Percentiles rank a stretch among this genome's conserved stretches.
phyloP scores from a whole-genome alignment of 75 land plant genomes.

The Ceratopteris richardii region DNA sequence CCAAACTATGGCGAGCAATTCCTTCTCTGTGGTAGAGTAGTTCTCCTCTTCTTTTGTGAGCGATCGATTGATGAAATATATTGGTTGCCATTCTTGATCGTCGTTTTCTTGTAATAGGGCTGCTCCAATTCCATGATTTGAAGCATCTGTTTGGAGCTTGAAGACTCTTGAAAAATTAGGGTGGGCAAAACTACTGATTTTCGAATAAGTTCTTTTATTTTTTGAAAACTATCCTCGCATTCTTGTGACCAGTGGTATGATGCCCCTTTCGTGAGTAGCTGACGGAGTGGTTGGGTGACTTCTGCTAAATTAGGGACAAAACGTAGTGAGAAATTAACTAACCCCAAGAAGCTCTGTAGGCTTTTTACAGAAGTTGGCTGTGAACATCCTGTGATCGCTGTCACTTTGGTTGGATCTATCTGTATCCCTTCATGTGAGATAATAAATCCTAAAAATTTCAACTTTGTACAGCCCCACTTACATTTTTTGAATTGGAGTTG shows the following conservation, averaged over 20 bases:
- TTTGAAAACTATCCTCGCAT: not conserved
- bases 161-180: conserved; percentile 14
- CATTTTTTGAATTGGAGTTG: conserved; percentile 1
- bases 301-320: conserved; percentile 11
- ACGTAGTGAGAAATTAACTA: conserved; percentile 5
- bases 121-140: conserved; percentile 13
- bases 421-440: not conserved
- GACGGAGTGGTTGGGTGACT: conserved; percentile 8
- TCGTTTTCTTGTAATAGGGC: conserved; percentile 14
- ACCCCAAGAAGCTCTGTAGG: conserved; percentile 14
- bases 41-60: conserved; percentile 1
- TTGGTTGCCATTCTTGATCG: conserved; percentile 8
- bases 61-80: conserved; percentile 18
- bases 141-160: conserved; percentile 25
- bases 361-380: not conserved
- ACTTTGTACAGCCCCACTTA: not conserved
- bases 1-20: conserved; percentile 14
- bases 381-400: conserved; percentile 6
- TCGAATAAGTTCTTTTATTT: not conserved
- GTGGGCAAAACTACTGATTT: not conserved
- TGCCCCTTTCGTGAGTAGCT: not conserved
- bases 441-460: not conserved
- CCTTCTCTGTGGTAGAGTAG: conserved; percentile 14
- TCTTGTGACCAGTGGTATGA: not conserved
- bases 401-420: conserved; percentile 2